Conservation (phyloP, 2,329 filamentous ascomycete species). For the Grosmannia huntii region DNA sequence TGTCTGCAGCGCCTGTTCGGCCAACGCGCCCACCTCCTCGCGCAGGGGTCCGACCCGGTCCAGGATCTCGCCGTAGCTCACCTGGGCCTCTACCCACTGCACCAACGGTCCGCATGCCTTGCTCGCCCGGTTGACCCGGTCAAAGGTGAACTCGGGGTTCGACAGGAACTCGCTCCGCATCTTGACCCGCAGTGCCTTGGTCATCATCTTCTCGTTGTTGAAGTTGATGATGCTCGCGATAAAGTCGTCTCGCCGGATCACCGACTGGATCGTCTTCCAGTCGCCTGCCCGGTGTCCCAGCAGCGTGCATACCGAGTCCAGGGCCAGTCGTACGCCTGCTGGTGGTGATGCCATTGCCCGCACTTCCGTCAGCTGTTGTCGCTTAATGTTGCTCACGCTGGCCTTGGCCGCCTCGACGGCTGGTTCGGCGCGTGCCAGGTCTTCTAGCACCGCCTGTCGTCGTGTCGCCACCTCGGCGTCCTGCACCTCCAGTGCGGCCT, state of each 20-base stretch:
- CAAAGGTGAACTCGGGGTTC: slow-evolving; percentile 90
- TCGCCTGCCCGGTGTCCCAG: slow-evolving; percentile 83
- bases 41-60: slow-evolving; percentile 86
- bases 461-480: slow-evolving; percentile 76
- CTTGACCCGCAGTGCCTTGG: slow-evolving; percentile 62
- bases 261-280: slow-evolving; percentile 83
- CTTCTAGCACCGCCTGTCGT: slow-evolving; percentile 70
- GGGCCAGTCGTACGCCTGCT: slow-evolving; percentile 74
- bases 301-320: slow-evolving; percentile 93
- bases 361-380: slow-evolving; percentile 92
- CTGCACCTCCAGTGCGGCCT: slow-evolving; percentile 75
- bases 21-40: slow-evolving; percentile 75
- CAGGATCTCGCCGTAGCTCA: slow-evolving; percentile 94
- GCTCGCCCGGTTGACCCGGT: slow-evolving; percentile 89
- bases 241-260: slow-evolving; percentile 88
- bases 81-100: slow-evolving; percentile 93
- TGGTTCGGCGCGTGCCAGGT: slow-evolving; percentile 83
- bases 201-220: slow-evolving; percentile 94
- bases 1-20: slow-evolving; percentile 80
- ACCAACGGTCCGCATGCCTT: slow-evolving; percentile 95
- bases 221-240: slow-evolving; percentile 97
- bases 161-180: slow-evolving; percentile 90
- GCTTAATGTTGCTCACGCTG: slow-evolving; percentile 97
- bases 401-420: slow-evolving; percentile 87
- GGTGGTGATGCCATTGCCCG: slow-evolving; percentile 93